These are phyloP conservation scores for Mycotypha africana DNA, from an alignment of 371 early-diverging fungal species.

Conservation along the genomic window DNA sequence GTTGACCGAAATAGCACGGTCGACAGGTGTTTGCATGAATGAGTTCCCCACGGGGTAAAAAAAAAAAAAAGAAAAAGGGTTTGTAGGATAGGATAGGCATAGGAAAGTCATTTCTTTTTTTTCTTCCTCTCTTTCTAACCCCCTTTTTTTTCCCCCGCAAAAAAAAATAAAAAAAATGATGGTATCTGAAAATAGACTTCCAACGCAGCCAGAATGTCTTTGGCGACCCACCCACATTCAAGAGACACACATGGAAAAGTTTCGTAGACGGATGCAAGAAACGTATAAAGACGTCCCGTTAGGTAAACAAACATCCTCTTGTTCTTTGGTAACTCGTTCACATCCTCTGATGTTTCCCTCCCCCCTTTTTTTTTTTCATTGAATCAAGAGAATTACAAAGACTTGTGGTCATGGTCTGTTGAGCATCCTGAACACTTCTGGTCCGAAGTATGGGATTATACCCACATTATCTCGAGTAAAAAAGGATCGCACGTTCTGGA, in stretches of 20 bases:
- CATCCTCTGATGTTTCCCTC: too few species aligned
- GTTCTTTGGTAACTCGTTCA: too few species aligned
- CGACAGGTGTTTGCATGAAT: too few species aligned
- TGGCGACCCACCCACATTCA: conserved; percentile 59
- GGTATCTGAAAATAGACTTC: conserved; percentile 6
- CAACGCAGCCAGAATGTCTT: conserved; percentile 37
- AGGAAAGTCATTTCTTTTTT: too few species aligned
- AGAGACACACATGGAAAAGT: conserved; percentile 62
- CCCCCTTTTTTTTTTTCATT: not conserved
- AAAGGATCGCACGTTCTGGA: conserved; percentile 55
- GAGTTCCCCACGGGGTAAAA: too few species aligned
- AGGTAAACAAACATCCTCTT: conserved; percentile 22
- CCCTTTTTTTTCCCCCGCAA: too few species aligned
- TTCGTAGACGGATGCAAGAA: conserved; percentile 59
- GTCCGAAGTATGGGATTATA: conserved; percentile 85
- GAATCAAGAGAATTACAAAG: conserved; percentile 50
- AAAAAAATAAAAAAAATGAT: conserved; percentile 3
- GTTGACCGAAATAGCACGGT: too few species aligned
- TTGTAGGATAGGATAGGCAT: too few species aligned
- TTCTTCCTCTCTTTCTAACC: too few species aligned
- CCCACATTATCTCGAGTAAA: conserved; percentile 56
- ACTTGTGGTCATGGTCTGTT: conserved; percentile 84
- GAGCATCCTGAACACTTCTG: conserved; percentile 74
- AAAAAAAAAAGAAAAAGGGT: too few species aligned
- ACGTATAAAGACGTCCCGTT: conserved; percentile 44